Conservation (phyloP, 139 green algal genomes). For the Astrephomene gubernaculifera region DNA sequence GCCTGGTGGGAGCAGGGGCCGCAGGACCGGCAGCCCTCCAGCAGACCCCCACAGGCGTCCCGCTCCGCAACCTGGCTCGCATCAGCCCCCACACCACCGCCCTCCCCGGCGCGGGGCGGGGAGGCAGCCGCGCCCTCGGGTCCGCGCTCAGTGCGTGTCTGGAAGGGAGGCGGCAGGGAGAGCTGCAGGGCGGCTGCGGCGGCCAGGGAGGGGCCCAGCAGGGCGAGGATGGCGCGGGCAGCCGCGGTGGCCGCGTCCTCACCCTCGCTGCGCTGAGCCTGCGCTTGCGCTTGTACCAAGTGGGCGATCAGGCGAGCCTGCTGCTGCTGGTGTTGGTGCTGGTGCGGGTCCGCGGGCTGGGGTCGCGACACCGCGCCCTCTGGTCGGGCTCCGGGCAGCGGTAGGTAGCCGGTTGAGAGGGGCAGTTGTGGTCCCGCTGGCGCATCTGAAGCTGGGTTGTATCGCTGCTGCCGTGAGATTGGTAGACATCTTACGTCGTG, state of each 20-base stretch:
- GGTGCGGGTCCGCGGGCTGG: no score
- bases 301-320: slow-evolving; percentile 6
- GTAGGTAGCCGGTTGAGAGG: no score
- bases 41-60: no score
- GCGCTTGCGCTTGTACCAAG: slow-evolving; percentile 23
- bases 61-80: neutral
- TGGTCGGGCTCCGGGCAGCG: no score
- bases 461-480: no score
- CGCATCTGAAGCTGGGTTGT: no score
- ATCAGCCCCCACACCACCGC: no score
- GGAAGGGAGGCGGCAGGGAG: neutral
- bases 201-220: slow-evolving; percentile 1
- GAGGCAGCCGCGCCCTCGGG: neutral
- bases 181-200: slow-evolving; percentile 12
- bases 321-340: slow-evolving; percentile 33
- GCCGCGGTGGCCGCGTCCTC: slow-evolving; percentile 9
- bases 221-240: slow-evolving; percentile 17
- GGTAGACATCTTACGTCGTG: no score
- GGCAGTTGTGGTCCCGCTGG: no score
- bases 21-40: neutral
- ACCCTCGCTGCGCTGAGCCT: neutral
- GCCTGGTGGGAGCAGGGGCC: neutral
- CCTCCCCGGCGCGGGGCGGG: neutral
- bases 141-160: neutral
- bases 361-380: no score